Percentiles rank a stretch among this genome's conserved stretches.
These are phyloP conservation scores for Pichia nanzhaoensis DNA, from an alignment of 805 yeast species.

Conservation along the genomic window DNA sequence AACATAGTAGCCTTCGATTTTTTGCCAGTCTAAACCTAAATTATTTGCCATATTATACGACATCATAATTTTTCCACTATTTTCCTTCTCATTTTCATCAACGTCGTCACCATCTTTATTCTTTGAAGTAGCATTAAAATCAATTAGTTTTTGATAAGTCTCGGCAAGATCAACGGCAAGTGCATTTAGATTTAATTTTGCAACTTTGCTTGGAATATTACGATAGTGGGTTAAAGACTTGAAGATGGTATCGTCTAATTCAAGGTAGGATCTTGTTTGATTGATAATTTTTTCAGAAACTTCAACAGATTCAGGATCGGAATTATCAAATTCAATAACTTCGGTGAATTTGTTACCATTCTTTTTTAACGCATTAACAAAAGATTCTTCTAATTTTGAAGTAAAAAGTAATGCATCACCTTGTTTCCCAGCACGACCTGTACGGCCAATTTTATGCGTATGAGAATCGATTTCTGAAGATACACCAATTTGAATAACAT, in stretches of 20 bases:
- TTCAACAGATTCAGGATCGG: conserved; percentile 31
- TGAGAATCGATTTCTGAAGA: conserved; percentile 72
- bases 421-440: conserved; percentile 82
- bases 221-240: conserved; percentile 16
- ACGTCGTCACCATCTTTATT: conserved; percentile 6
- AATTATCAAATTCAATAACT: conserved; percentile 33
- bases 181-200: conserved; percentile 26
- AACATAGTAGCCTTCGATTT: conserved; percentile 25
- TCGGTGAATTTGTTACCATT: conserved; percentile 51
- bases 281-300: conserved; percentile 26
- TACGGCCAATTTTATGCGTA: conserved; percentile 91
- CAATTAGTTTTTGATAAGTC: conserved; percentile 24
- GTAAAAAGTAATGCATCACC: conserved; percentile 66
- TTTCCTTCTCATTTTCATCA: conserved; percentile 4
- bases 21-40: conserved; percentile 23
- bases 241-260: conserved; percentile 14
- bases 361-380: conserved; percentile 41
- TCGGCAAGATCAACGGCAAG: conserved; percentile 30
- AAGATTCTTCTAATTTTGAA: conserved; percentile 51
- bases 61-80: conserved; percentile 11
- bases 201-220: conserved; percentile 23
- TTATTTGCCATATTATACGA: conserved; percentile 20
- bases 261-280: conserved; percentile 12
- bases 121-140: conserved; percentile 12
- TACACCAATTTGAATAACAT: conserved; percentile 79